phyloP scores from a whole-genome alignment of 352 stramenopile genomes.

The Phytophthora macrochlamydospora region DNA sequence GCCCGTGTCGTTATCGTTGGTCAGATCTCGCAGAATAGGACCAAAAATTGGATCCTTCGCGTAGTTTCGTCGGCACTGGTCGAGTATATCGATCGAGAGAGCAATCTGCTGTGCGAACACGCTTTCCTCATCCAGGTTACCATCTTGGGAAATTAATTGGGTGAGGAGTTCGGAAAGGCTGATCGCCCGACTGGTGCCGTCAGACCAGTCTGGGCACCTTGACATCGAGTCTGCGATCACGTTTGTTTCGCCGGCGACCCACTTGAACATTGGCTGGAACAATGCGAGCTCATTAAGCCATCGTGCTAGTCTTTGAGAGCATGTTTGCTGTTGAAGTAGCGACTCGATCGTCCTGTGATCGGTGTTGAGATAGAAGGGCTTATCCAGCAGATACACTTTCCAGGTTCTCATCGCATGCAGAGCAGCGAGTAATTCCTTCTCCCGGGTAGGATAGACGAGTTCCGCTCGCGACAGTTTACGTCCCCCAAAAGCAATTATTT shows the following conservation, averaged over 20 bases:
- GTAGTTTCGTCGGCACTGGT: background rate
- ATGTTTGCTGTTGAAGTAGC: constrained; percentile 6
- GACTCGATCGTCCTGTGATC: constrained; percentile 11
- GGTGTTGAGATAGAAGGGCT: constrained; percentile 14
- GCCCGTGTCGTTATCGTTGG: background rate
- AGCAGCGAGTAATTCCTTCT: constrained; percentile 14
- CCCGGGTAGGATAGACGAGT: constrained; percentile 10
- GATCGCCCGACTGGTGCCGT: background rate
- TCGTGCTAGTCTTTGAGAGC: constrained; percentile 3
- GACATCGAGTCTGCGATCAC: constrained; percentile 6
- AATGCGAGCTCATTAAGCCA: constrained; percentile 20
- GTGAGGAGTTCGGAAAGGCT: background rate
- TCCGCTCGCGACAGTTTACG: constrained; percentile 15
- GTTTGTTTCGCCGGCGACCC: constrained; percentile 18
- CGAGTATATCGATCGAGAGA: background rate
- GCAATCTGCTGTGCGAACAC: background rate
- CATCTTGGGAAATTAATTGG: background rate
- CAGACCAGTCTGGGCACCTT: background rate
- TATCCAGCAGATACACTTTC: constrained; percentile 15
- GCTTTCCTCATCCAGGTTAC: background rate
- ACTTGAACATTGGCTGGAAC: constrained; percentile 19
- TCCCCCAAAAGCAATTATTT: constrained; percentile 12
- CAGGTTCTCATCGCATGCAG: constrained; percentile 14
- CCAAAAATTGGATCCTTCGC: background rate
- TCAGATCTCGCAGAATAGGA: background rate